Evolutionary conservation across 1,284 basidiomycete species (phyloP).

Genomic region (Inonotus obliquus): DNA sequence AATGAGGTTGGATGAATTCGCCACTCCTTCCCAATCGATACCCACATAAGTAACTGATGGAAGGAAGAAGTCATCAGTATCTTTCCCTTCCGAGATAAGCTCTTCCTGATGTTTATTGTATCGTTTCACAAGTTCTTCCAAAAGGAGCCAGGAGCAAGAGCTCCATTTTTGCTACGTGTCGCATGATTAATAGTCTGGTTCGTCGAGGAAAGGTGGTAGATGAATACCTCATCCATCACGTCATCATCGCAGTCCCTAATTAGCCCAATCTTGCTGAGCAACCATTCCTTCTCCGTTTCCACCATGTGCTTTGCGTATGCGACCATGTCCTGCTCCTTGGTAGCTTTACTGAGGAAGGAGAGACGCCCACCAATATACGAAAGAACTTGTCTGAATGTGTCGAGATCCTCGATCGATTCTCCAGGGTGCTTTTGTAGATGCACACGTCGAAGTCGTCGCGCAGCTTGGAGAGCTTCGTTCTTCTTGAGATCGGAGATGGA

Average conservation of each 20-base stretch:
- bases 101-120: constrained; percentile 46
- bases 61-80: constrained; percentile 42
- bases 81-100: constrained; percentile 36
- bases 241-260: constrained; percentile 80
- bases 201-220: neutral
- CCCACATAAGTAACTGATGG: constrained; percentile 61
- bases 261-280: constrained; percentile 67
- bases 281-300: constrained; percentile 72
- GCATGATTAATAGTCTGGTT: neutral
- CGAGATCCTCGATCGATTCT: constrained; percentile 26
- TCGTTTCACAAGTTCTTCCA: constrained; percentile 63
- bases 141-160: constrained; percentile 71
- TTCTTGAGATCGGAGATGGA: constrained; percentile 68
- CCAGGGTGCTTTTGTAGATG: constrained; percentile 24
- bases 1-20: neutral
- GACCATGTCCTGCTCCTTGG: constrained; percentile 54
- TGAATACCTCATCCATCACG: constrained; percentile 72
- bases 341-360: constrained; percentile 65
- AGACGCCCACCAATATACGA: constrained; percentile 72
- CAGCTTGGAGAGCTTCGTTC: constrained; percentile 59
- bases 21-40: neutral
- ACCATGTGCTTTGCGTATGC: constrained; percentile 61
- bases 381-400: constrained; percentile 47
- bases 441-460: constrained; percentile 45
- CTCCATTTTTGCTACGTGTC: constrained; percentile 67